A percentile compares a stretch with the other conserved stretches of the same genome.
phyloP scores from a whole-genome alignment of 148 eudicot species.

The Camellia sinensis region DNA sequence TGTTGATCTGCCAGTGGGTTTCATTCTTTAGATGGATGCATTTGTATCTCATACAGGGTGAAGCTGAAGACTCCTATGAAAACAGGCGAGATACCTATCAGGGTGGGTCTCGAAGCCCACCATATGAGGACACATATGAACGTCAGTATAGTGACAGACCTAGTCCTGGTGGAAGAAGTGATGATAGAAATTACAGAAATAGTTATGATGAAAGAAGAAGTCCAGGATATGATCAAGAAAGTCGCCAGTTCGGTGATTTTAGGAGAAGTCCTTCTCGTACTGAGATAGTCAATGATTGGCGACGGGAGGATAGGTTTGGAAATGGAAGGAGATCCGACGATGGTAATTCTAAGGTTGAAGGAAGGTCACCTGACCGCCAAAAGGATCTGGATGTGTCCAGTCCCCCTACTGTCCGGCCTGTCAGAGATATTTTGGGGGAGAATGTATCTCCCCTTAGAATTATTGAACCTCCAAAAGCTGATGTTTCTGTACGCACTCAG shows the following conservation, averaged over 20 bases:
- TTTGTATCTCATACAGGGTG: constrained; percentile 55
- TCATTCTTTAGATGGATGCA: constrained; percentile 16
- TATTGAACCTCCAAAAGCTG: constrained; percentile 84
- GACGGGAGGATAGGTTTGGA: constrained; percentile 84
- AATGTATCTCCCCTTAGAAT: constrained; percentile 69
- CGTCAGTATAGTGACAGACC: constrained; percentile 66
- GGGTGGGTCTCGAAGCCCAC: constrained; percentile 80
- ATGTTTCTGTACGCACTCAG: constrained; percentile 58
- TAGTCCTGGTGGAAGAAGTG: constrained; percentile 59
- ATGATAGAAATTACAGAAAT: constrained; percentile 29
- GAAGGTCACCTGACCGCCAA: constrained; percentile 73
- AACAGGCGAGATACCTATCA: constrained; percentile 50
- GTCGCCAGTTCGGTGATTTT: constrained; percentile 42
- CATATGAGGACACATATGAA: constrained; percentile 54
- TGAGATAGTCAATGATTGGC: constrained; percentile 74
- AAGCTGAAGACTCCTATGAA: constrained; percentile 50
- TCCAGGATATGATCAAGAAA: constrained; percentile 67
- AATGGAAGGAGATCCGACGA: constrained; percentile 71
- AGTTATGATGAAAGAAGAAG: constrained; percentile 55
- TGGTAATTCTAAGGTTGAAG: constrained; percentile 56
- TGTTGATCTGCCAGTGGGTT: background rate
- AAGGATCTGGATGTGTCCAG: constrained; percentile 51
- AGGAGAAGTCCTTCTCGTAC: constrained; percentile 75
- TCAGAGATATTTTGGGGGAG: constrained; percentile 85
- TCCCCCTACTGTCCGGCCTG: constrained; percentile 69